Evolutionary conservation across 2,329 filamentous ascomycete species (phyloP).

Genomic region (Xylariaceae sp.): DNA sequence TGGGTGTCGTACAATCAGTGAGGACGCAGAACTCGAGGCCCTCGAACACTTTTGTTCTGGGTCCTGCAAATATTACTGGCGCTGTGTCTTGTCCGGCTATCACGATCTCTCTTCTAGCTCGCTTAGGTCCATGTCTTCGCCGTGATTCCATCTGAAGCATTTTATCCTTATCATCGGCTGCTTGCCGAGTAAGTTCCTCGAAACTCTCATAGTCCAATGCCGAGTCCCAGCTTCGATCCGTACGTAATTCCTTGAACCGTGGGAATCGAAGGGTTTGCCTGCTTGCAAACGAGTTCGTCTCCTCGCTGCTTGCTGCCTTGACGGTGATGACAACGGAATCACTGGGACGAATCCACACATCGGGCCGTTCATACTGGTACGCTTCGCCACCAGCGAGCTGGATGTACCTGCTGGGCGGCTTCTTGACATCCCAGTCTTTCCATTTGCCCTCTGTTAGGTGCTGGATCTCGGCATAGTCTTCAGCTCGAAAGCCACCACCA

Average conservation of each 20-base stretch:
- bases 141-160: constrained; percentile 81
- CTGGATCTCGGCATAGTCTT: constrained; percentile 83
- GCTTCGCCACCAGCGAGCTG: constrained; percentile 79
- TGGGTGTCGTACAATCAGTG: constrained; percentile 72
- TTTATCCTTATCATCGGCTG: constrained; percentile 73
- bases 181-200: constrained; percentile 68
- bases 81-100: constrained; percentile 72
- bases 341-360: constrained; percentile 89
- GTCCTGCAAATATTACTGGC: constrained; percentile 56
- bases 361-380: constrained; percentile 76
- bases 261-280: constrained; percentile 86
- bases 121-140: constrained; percentile 60
- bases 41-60: constrained; percentile 70
- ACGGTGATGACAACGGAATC: constrained; percentile 88
- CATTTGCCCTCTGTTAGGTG: constrained; percentile 92
- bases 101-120: constrained; percentile 70
- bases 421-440: constrained; percentile 80
- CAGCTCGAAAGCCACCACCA: constrained; percentile 85
- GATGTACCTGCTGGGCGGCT: constrained; percentile 78
- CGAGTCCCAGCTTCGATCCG: constrained; percentile 84
- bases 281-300: constrained; percentile 78
- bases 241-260: constrained; percentile 79
- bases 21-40: constrained; percentile 83
- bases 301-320: constrained; percentile 81
- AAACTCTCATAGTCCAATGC: constrained; percentile 83